Percentiles rank a stretch among this genome's conserved stretches.
phyloP scores from a whole-genome alignment of 352 stramenopile species.

The Globisporangium okanoganense region DNA sequence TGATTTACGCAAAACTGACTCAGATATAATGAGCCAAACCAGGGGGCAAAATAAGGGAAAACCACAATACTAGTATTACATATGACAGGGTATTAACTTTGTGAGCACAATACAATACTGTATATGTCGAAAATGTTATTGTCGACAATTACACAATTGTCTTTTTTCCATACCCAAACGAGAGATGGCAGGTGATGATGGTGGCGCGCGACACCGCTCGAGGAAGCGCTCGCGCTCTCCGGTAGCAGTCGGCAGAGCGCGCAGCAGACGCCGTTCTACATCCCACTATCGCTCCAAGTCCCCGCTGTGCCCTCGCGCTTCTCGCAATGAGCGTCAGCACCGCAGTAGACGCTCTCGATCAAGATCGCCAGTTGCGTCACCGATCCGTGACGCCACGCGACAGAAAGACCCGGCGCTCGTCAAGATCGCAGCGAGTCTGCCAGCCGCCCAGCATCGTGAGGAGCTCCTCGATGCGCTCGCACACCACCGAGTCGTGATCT shows the following conservation, averaged over 20 bases:
- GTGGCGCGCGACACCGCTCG: background rate
- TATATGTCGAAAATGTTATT: too few relatives aligned
- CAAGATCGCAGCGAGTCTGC: slow-evolving; percentile 13
- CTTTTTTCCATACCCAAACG: too few relatives aligned
- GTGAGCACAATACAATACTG: too few relatives aligned
- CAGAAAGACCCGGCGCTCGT: slow-evolving; percentile 10
- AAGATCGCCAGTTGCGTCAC: background rate
- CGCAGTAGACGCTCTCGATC: slow-evolving; percentile 1
- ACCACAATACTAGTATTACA: too few relatives aligned
- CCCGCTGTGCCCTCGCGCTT: background rate
- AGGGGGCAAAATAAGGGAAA: too few relatives aligned
- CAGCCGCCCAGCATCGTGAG: slow-evolving; percentile 46
- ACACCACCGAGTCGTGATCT: slow-evolving; percentile 61
- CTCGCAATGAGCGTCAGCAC: background rate
- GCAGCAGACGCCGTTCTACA: background rate
- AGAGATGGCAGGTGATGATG: too few relatives aligned
- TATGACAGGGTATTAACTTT: too few relatives aligned
- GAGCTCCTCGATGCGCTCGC: slow-evolving; percentile 47
- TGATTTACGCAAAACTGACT: too few relatives aligned
- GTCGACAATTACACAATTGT: too few relatives aligned
- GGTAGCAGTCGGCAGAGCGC: background rate
- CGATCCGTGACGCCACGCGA: background rate
- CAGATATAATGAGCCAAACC: too few relatives aligned
- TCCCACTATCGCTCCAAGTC: background rate
- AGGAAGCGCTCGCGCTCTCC: slow-evolving; percentile 1